These are phyloP conservation scores for Verticillium nubilum DNA, from an alignment of 2,329 filamentous ascomycete genomes.

Conservation along the genomic window DNA sequence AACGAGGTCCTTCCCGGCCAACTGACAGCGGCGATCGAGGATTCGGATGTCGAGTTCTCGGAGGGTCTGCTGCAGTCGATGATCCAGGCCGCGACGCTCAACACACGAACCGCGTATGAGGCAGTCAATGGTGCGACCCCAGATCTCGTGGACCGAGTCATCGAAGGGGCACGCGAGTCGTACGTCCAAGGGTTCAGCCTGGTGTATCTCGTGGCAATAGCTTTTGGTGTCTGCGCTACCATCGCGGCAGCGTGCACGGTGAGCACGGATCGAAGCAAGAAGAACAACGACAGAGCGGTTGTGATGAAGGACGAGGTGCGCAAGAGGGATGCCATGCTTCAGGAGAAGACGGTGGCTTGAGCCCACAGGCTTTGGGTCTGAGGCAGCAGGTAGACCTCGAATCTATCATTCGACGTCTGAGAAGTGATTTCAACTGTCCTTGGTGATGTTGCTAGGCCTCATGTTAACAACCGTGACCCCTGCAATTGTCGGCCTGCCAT, in stretches of 20 bases:
- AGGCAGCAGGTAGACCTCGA: background rate
- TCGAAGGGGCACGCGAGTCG: conserved; percentile 21
- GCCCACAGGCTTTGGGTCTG: background rate
- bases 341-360: conserved; percentile 6
- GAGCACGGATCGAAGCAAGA: conserved; percentile 23
- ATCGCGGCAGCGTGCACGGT: conserved; percentile 23
- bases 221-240: conserved; percentile 24
- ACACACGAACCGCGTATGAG: conserved; percentile 25
- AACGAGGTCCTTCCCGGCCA: conserved; percentile 14
- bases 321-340: conserved; percentile 8
- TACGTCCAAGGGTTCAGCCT: conserved; percentile 28
- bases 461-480: too few species aligned
- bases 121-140: conserved; percentile 20
- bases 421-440: too few species aligned
- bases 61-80: conserved; percentile 13
- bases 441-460: too few species aligned
- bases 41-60: conserved; percentile 14
- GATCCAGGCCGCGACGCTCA: conserved; percentile 21
- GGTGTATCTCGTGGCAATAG: conserved; percentile 28
- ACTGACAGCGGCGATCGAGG: conserved; percentile 15
- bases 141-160: conserved; percentile 17
- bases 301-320: conserved; percentile 18
- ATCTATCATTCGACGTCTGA: background rate
- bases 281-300: conserved; percentile 20
- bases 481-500: too few species aligned